Evolutionary conservation across 2,329 filamentous ascomycete genomes (phyloP).

Genomic region (Moelleriella libera): DNA sequence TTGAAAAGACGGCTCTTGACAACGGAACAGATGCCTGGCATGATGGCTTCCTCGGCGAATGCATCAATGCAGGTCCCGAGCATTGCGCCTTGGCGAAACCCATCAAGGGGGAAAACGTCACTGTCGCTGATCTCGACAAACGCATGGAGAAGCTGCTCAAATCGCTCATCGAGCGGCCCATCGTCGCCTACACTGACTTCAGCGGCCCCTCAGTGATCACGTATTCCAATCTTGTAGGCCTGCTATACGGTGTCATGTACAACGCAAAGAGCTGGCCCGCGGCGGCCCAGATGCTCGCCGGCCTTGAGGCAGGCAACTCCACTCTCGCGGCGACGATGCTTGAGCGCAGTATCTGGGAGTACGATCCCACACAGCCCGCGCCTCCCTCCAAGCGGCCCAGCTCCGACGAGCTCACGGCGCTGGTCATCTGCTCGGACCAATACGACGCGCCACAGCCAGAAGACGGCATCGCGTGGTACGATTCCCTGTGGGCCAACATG

Average conservation of each 20-base stretch:
- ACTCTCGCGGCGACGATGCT: constrained; percentile 25
- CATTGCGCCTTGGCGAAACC: constrained; percentile 28
- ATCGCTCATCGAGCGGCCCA: constrained; percentile 22
- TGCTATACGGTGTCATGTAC: constrained; percentile 28
- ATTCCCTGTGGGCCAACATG: constrained; percentile 31
- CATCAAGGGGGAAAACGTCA: constrained; percentile 11
- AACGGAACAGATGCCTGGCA: constrained; percentile 33
- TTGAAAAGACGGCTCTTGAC: constrained; percentile 24
- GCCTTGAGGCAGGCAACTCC: constrained; percentile 29
- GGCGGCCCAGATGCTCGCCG: constrained; percentile 24
- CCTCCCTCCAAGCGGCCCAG: constrained; percentile 13
- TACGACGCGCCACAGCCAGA: constrained; percentile 26
- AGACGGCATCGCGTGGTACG: constrained; percentile 29
- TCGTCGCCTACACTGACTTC: constrained; percentile 20
- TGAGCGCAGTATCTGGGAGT: constrained; percentile 23
- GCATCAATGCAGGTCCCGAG: constrained; percentile 29
- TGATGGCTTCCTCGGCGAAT: constrained; percentile 36
- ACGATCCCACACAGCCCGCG: constrained; percentile 21
- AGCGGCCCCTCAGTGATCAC: constrained; percentile 30
- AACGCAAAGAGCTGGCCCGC: constrained; percentile 26
- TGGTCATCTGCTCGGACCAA: constrained; percentile 32
- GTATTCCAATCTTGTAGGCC: constrained; percentile 24
- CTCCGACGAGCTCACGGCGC: constrained; percentile 21
- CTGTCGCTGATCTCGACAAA: constrained; percentile 18
- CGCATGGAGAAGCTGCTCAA: constrained; percentile 24